A percentile compares a stretch with the other conserved stretches of the same genome.
Evolutionary conservation across 371 early-diverging fungal genomes (phyloP).

Genomic region (Phascolomyces articulosus): DNA sequence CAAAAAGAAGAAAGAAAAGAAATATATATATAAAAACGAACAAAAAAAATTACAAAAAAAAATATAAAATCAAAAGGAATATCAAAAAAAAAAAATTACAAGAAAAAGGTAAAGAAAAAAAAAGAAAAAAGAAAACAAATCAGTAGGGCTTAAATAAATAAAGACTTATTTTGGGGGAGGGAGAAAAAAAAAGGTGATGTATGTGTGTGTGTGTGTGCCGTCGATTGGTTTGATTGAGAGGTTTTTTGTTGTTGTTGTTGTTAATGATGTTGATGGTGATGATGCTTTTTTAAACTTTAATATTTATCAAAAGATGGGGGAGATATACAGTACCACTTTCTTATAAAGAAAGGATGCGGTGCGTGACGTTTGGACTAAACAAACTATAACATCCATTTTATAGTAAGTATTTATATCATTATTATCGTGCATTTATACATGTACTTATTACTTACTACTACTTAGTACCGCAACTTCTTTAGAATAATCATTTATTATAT

Average conservation of each 20-base stretch:
- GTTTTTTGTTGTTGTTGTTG: too few relatives aligned
- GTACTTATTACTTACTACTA: too few relatives aligned
- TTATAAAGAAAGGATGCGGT: not conserved
- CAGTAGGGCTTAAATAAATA: slow-evolving; percentile 1
- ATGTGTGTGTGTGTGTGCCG: too few relatives aligned
- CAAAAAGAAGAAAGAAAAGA: not conserved
- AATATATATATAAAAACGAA: too few relatives aligned
- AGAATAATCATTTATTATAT: too few relatives aligned
- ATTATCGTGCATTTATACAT: too few relatives aligned
- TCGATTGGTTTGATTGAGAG: too few relatives aligned
- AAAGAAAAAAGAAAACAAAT: not conserved
- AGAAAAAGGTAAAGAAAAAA: not conserved
- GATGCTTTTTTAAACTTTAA: too few relatives aligned
- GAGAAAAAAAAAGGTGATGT: not conserved
- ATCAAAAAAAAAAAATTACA: not conserved
- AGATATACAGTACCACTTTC: too few relatives aligned
- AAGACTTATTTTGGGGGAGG: not conserved
- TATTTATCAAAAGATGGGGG: too few relatives aligned
- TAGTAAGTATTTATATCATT: not conserved
- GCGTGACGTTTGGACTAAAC: slow-evolving; percentile 8
- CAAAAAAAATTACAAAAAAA: not conserved
- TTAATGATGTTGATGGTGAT: too few relatives aligned
- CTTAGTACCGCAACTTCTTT: too few relatives aligned
- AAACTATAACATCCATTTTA: not conserved
- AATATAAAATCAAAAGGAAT: not conserved